A percentile compares a stretch with the other conserved stretches of the same genome.
These are phyloP conservation scores for Massariosphaeria phaeospora DNA, from an alignment of 495 filamentous ascomycete species.

Conservation along the genomic window DNA sequence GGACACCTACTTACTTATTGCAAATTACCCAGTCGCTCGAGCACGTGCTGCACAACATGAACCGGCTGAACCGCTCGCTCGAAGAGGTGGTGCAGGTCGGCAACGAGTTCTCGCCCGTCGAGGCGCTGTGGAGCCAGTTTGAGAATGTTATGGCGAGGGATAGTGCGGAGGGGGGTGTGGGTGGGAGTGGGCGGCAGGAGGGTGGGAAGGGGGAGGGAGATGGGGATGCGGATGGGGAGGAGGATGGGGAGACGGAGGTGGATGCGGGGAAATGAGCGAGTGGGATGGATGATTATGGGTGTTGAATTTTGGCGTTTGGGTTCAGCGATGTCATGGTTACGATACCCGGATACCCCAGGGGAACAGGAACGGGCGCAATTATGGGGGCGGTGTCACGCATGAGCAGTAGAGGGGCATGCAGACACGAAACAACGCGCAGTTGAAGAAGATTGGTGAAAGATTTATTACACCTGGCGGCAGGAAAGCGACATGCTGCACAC, in stretches of 20 bases:
- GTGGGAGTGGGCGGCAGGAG: slow-evolving; percentile 21
- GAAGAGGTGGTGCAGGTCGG: slow-evolving; percentile 93
- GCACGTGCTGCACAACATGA: slow-evolving; percentile 91
- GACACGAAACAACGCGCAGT: not conserved
- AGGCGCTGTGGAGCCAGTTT: slow-evolving; percentile 94
- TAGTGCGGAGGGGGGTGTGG: slow-evolving; percentile 31
- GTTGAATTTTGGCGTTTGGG: not conserved
- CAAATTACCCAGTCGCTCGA: slow-evolving; percentile 97
- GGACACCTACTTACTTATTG: not conserved
- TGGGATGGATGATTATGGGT: not conserved
- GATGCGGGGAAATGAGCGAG: not conserved
- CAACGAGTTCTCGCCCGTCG: slow-evolving; percentile 94
- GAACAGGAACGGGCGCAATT: no score
- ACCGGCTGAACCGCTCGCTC: slow-evolving; percentile 84
- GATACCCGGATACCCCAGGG: no score
- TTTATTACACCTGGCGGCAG: slow-evolving; percentile 13
- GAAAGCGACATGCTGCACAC: not conserved
- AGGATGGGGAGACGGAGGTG: slow-evolving; percentile 4
- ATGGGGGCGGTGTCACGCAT: no score
- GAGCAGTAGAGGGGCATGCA: not conserved
- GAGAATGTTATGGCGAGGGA: slow-evolving; percentile 87
- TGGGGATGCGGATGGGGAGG: not conserved
- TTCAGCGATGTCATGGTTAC: not conserved
- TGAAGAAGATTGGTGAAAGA: not conserved
- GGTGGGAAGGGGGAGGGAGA: slow-evolving; percentile 4